phyloP scores from a whole-genome alignment of 108 stramenopile species.

The Nitzschia inconspicua region DNA sequence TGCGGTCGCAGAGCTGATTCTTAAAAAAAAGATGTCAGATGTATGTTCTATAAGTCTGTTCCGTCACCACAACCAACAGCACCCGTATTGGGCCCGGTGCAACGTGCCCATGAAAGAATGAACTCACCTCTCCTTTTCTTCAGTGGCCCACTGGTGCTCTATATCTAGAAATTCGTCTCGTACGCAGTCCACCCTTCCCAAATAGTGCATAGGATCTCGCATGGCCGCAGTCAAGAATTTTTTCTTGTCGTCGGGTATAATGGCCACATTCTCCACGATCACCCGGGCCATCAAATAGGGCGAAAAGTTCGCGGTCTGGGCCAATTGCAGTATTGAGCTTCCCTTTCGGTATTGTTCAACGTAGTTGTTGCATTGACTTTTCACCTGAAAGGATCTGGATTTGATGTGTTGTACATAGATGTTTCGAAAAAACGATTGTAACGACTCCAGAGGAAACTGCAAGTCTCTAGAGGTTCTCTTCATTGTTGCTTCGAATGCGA shows the following conservation, averaged over 20 bases:
- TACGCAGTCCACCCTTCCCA: conserved; percentile 39
- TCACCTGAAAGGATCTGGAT: conserved; percentile 32
- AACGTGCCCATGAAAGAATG: neutral
- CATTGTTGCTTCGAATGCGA: conserved; percentile 38
- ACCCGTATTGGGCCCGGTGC: too few species aligned
- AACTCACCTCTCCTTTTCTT: conserved; percentile 2
- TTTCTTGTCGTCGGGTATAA: conserved; percentile 27
- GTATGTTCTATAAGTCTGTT: too few species aligned
- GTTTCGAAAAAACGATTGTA: conserved; percentile 67
- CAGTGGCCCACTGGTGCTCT: conserved; percentile 28
- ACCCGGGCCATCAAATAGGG: conserved; percentile 64
- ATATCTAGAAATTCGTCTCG: conserved; percentile 46
- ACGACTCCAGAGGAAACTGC: conserved; percentile 56
- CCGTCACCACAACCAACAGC: too few species aligned
- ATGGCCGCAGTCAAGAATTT: conserved; percentile 51
- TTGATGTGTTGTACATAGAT: conserved; percentile 61
- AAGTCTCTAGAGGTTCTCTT: conserved; percentile 26
- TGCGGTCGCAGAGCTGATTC: too few species aligned
- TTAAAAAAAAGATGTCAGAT: too few species aligned
- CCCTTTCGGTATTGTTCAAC: conserved; percentile 46
- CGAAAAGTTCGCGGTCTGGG: conserved; percentile 53
- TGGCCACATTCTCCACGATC: conserved; percentile 58
- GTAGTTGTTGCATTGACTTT: conserved; percentile 19
- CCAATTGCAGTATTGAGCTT: conserved; percentile 50
- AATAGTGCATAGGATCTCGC: conserved; percentile 44